These are phyloP conservation scores for Termitomyces sp. DNA, from an alignment of 768 basidiomycete genomes.

Conservation along the genomic window DNA sequence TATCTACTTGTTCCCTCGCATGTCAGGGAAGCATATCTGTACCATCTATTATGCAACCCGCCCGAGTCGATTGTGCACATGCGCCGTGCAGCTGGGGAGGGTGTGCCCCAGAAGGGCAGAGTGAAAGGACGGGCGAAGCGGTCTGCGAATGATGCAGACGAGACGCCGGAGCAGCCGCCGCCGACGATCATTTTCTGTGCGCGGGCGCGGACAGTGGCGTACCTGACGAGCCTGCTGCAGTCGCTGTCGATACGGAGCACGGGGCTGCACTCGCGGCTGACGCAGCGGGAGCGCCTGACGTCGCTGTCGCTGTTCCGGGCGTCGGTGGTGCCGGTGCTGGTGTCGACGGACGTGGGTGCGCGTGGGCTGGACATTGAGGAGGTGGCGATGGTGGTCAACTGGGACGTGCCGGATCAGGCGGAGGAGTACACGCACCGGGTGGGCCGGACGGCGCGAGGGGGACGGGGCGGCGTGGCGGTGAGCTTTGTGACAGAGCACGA, in stretches of 20 bases:
- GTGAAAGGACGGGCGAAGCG: conserved; percentile 16
- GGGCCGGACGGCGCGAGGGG: conserved; percentile 87
- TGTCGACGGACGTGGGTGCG: conserved; percentile 94
- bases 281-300: conserved; percentile 82
- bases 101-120: conserved; percentile 25
- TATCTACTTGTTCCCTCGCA: conserved; percentile 94
- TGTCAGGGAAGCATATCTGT: conserved; percentile 89
- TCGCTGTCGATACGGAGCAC: conserved; percentile 79
- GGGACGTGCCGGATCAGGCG: conserved; percentile 87
- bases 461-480: conserved; percentile 82
- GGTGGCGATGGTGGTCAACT: conserved; percentile 94
- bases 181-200: conserved; percentile 95
- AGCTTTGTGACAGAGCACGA: conserved; percentile 96
- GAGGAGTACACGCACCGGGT: conserved; percentile 98
- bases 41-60: conserved; percentile 83
- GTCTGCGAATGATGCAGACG: conserved; percentile 35
- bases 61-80: conserved; percentile 71
- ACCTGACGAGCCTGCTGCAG: conserved; percentile 76
- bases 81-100: conserved; percentile 58
- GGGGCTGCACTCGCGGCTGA: conserved; percentile 88
- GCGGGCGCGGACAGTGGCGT: conserved; percentile 83
- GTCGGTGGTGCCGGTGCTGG: conserved; percentile 81
- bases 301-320: conserved; percentile 87
- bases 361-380: conserved; percentile 96
- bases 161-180: conserved; percentile 70